Evolutionary conservation across 257 asterid genomes (phyloP), one percentile per base, ranked within the genome.

Genomic region (Thymus mandschuricus): DNA sequence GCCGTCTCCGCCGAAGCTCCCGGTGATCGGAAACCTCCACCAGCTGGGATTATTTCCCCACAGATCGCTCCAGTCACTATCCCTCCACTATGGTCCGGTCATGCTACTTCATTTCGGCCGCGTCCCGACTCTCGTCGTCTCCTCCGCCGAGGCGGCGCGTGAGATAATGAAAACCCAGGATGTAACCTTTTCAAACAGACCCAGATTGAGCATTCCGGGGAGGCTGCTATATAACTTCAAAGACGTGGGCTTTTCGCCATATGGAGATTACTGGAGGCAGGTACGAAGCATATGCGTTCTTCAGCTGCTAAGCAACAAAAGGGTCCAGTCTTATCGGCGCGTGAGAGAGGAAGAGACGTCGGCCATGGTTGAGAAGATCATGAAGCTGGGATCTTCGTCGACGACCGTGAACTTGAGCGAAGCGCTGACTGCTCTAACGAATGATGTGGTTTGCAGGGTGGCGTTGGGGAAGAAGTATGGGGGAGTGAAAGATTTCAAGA

Each of bases 181-280:
- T 57, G 3, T 68, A 13, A 66, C 72, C 15, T 87, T 79, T 59
- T 55, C 88, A 8, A 70, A 4, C 75, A 64, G 89, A 69, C 85
- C 94, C 1, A 78, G 66, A 15, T 11, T 64, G 0, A 69, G 46
- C 38, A 76, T 74, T 1, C 38, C 79, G 0, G 66, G 73, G 4
- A 71, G 48, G 68, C 68, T 87, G 0, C 0, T 68, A 0, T 79
- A 81, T 54, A 75, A 71, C 10, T 6, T 62, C 0, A 79, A 10
- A 44, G 92, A 82, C 43, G 65, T 85, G 0, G 77, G 64, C 0
- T 81, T 85, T 48, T 31, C 82, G 1, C 78, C 87, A 0, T 78
- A 87, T 33, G 84, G 89, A 0, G 90, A 85, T 9, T 78, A 81
- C 5, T 87, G 89, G 91, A 67, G 86, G 68, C 73, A 80, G 29